Evolutionary conservation across 2,329 filamentous ascomycete species (phyloP), one percentile per base, ranked within the genome.

Genomic region (Epichloe coenophiala): DNA sequence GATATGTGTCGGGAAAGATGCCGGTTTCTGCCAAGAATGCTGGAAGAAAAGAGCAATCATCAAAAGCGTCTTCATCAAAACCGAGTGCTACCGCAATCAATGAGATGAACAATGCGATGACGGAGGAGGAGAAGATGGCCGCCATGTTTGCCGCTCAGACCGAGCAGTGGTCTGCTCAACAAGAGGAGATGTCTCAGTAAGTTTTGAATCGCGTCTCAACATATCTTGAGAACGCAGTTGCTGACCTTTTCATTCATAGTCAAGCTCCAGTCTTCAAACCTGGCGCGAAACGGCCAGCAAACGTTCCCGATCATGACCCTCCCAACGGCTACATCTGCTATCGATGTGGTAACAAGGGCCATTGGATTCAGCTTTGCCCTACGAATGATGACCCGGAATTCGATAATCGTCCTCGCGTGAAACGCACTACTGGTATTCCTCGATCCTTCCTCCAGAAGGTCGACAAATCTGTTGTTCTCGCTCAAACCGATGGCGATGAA

Each of bases 361-460:
- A 98, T 67, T 98, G 91, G 91, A 98, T 98, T 55, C 91, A 97
- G 70, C 80, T 88, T 48, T 98, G 93, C 63, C 93, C 93, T 6
- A 98, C 91, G n/a, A 98, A 98, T 66, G 88, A 95, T 65, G 90
- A 98, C 58, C 91, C 93, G 3, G 90, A 89, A 54, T 97, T 90
- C 67, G 93, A 98, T 69, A 90, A 90, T 58, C 85, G 88, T 49
- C 88, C 90, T 47, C 83, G 91, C 54, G 88, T 97, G 57, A 97
- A 96, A 74, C 84, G 91, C 54, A 97, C 93, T 4, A 98, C 93
- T 41, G 93, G 93, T 57, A 98, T 98, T 59, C 93, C 93, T 17
- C 85, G 88, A 57, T 96, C 91, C 2, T 94, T 98, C 65, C 75
- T 97, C 58, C 94, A 94, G 68, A 95, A 90, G 53, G 86, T 98